Evolutionary conservation across 805 yeast species (phyloP).

Genomic region (Priceomyces medius): DNA sequence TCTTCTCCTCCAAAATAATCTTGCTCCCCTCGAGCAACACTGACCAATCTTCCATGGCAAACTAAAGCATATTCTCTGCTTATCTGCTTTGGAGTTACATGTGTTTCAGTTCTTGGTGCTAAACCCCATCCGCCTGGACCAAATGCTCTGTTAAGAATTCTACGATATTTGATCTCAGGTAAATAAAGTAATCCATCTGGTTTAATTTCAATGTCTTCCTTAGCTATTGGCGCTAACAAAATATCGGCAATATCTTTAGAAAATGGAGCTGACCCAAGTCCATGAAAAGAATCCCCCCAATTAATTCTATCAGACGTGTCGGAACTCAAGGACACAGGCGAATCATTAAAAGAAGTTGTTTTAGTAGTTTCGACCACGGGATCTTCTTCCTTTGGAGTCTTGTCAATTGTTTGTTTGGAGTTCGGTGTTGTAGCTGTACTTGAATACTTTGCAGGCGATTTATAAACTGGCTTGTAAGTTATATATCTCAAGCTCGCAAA

Average conservation of each 20-base stretch:
- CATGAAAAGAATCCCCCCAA: conserved; percentile 88
- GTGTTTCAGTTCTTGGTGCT: conserved; percentile 86
- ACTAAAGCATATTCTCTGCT: conserved; percentile 89
- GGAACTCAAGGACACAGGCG: conserved; percentile 17
- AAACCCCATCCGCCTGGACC: conserved; percentile 99
- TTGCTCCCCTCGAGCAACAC: conserved; percentile 95
- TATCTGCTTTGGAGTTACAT: conserved; percentile 68
- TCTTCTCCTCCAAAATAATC: conserved; percentile 78
- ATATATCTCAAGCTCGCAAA: background rate
- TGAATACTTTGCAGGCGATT: background rate
- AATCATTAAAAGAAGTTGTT: conserved; percentile 19
- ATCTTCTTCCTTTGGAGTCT: background rate
- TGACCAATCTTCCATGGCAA: conserved; percentile 83
- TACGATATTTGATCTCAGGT: conserved; percentile 93
- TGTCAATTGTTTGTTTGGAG: background rate
- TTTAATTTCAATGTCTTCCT: conserved; percentile 83
- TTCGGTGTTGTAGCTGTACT: background rate
- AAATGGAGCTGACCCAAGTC: conserved; percentile 81
- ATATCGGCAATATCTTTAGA: conserved; percentile 55
- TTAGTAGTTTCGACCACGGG: background rate
- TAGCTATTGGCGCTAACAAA: conserved; percentile 61
- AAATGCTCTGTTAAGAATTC: conserved; percentile 84
- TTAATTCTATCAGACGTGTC: conserved; percentile 35
- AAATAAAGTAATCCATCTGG: conserved; percentile 91
- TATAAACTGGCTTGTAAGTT: conserved; percentile 2